Evolutionary conservation across 805 yeast genomes (phyloP).

Genomic region (Lipomyces kockii): DNA sequence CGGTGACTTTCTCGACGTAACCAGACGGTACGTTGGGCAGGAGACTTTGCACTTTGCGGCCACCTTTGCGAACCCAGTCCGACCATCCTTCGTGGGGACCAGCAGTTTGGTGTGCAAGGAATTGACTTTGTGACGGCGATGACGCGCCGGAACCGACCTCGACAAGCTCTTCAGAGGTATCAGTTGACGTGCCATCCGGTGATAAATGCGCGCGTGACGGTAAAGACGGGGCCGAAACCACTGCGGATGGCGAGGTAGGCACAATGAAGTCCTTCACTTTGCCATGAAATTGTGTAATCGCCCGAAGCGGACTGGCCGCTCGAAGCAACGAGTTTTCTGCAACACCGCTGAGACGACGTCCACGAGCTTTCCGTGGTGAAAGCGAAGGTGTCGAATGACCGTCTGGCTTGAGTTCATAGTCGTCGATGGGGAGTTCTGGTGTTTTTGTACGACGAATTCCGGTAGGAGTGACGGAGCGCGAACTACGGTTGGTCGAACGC

Average conservation of each 20-base stretch:
- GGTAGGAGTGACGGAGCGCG: slow-evolving; percentile 2
- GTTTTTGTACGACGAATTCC: not conserved
- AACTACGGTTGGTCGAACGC: not conserved
- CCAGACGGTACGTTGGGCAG: slow-evolving; percentile 27
- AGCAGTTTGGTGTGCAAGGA: not conserved
- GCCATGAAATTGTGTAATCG: slow-evolving; percentile 3
- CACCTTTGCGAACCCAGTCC: slow-evolving; percentile 37
- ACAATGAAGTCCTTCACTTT: not conserved
- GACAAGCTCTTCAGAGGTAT: slow-evolving; percentile 27
- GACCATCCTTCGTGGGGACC: slow-evolving; percentile 33
- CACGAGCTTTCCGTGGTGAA: slow-evolving; percentile 6
- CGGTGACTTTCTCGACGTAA: slow-evolving; percentile 46
- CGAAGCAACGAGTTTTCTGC: slow-evolving; percentile 1
- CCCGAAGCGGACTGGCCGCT: slow-evolving; percentile 15
- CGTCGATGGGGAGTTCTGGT: not conserved
- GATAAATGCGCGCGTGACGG: not conserved
- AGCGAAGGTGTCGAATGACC: not conserved
- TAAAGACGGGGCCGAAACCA: not conserved
- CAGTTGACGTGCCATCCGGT: slow-evolving; percentile 6
- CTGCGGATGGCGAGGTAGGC: not conserved
- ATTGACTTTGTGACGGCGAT: slow-evolving; percentile 15
- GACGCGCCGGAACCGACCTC: slow-evolving; percentile 18
- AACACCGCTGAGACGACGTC: not conserved
- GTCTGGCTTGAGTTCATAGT: no score
- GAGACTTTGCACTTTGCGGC: slow-evolving; percentile 31